phyloP scores from a whole-genome alignment of 768 basidiomycete genomes.

The Tulasnella sp. region DNA sequence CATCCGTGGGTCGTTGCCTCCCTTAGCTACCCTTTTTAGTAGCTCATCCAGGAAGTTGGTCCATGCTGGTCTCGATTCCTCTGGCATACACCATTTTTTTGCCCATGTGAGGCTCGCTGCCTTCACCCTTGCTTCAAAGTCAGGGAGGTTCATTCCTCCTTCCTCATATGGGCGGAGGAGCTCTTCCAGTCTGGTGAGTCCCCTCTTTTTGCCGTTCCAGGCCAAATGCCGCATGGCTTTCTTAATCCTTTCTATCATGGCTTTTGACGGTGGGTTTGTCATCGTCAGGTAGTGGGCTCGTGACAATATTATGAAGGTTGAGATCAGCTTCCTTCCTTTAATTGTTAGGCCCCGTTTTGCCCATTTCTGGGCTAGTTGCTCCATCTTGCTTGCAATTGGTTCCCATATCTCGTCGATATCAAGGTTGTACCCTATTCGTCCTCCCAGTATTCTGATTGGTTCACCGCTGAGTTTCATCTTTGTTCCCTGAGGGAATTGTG shows the following conservation, averaged over 20 bases:
- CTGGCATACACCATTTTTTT: conserved; percentile 8
- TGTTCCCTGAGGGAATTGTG: too few species aligned
- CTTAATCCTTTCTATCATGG: background rate
- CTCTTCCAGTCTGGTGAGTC: background rate
- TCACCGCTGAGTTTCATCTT: conserved; percentile 14
- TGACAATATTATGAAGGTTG: background rate
- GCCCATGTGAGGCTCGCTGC: background rate
- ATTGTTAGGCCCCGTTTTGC: background rate
- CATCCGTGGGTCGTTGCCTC: background rate
- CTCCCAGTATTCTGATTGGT: conserved; percentile 29
- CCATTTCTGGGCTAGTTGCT: background rate
- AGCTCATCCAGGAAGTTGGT: background rate
- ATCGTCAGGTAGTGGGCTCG: conserved; percentile 16
- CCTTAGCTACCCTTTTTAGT: background rate
- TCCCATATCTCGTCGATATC: conserved; percentile 24
- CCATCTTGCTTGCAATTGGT: background rate
- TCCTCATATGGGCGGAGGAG: background rate
- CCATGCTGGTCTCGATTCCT: background rate
- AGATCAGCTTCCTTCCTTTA: conserved; percentile 5
- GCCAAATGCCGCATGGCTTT: background rate
- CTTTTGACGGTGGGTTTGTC: background rate
- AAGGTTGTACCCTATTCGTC: conserved; percentile 29
- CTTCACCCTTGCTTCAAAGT: background rate
- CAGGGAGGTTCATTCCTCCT: background rate
- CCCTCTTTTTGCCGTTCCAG: conserved; percentile 8